Evolutionary conservation across 805 yeast species (phyloP).

Genomic region (Starmerella sp.): DNA sequence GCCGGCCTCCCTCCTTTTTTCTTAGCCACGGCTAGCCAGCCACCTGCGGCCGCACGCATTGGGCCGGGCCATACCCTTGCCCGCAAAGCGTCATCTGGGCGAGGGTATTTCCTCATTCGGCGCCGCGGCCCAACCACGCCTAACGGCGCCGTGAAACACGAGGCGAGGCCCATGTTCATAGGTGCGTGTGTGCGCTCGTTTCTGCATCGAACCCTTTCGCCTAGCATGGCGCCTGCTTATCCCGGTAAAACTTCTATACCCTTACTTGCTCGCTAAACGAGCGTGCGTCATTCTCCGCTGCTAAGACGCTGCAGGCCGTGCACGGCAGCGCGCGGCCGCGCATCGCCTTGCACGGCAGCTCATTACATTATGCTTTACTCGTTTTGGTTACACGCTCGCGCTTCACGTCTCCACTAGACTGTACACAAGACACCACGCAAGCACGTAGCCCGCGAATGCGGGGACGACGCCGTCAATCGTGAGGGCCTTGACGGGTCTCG

Average conservation of each 20-base stretch:
- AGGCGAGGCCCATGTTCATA: neutral
- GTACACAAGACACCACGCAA: conserved; percentile 23
- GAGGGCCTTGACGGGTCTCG: conserved; percentile 5
- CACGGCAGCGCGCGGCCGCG: no score
- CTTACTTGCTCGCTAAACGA: neutral
- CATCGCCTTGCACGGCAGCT: neutral
- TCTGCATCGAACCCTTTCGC: neutral
- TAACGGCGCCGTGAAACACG: neutral
- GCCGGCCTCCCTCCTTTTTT: neutral
- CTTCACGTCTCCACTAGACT: conserved; percentile 16
- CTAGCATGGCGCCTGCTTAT: neutral
- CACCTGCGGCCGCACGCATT: neutral
- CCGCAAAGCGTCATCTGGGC: neutral
- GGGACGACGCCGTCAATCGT: conserved; percentile 13
- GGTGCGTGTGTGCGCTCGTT: neutral
- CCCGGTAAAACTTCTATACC: neutral
- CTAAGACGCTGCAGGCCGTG: neutral
- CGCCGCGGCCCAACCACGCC: neutral
- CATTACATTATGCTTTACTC: no score
- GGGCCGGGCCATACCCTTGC: neutral
- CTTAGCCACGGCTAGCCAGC: neutral
- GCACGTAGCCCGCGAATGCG: conserved; percentile 20
- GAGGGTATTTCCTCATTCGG: neutral
- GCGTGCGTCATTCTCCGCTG: neutral
- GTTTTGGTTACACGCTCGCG: no score